phyloP scores from a whole-genome alignment of 1,284 basidiomycete genomes.

The Ceratobasidium sp. region DNA sequence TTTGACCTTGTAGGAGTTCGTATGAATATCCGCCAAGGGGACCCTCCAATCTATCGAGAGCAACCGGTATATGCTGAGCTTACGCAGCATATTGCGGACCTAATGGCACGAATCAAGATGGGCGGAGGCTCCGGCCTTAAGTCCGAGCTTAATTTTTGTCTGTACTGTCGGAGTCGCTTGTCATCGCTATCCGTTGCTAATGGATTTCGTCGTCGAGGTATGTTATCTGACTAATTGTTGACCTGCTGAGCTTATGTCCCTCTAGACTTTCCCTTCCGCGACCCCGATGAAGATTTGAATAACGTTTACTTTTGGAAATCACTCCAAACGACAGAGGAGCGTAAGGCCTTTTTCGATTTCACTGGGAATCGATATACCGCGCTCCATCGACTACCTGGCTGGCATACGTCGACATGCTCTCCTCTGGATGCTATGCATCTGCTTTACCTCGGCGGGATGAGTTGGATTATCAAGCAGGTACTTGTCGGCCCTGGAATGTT shows the following conservation, averaged over 20 bases:
- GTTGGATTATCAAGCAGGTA: constrained; percentile 29
- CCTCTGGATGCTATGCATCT: constrained; percentile 32
- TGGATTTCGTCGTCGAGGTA: background rate
- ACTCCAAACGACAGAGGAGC: background rate
- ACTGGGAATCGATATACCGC: constrained; percentile 10
- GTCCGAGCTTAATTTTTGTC: background rate
- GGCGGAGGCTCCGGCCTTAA: background rate
- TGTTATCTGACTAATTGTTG: background rate
- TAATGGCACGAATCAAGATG: too few relatives aligned
- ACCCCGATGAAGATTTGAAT: constrained; percentile 1
- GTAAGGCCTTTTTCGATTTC: background rate
- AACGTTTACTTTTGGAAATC: constrained; percentile 3
- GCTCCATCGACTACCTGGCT: constrained; percentile 10
- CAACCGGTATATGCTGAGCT: background rate
- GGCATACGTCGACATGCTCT: background rate
- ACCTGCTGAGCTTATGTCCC: background rate
- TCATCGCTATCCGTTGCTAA: background rate
- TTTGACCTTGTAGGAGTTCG: background rate
- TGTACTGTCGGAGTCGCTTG: background rate
- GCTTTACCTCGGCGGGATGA: constrained; percentile 18
- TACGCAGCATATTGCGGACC: constrained; percentile 1
- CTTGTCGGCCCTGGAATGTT: constrained; percentile 18
- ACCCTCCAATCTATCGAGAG: background rate
- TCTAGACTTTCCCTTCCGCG: background rate
- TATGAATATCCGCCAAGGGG: background rate